These are phyloP conservation scores for Podaxis sp. DNA, from an alignment of 768 basidiomycete genomes.

Conservation along the genomic window DNA sequence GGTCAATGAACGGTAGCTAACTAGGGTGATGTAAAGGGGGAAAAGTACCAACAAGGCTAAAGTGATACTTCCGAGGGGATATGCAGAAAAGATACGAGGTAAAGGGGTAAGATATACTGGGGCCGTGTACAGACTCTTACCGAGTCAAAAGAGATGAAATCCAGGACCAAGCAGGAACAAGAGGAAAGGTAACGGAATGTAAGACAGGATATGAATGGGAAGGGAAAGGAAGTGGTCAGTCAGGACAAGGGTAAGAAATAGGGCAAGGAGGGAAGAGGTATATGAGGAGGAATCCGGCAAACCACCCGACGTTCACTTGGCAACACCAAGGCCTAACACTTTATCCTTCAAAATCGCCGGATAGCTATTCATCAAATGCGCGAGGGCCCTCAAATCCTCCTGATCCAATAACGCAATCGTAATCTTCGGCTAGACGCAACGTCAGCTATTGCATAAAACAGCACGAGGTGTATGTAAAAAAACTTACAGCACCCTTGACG, in stretches of 20 bases:
- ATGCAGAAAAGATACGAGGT: not conserved
- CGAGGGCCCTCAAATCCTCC: conserved; percentile 81
- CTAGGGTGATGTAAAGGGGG: not conserved
- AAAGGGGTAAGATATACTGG: not conserved
- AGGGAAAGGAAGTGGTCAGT: no score
- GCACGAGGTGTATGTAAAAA: not conserved
- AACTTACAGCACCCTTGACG: conserved; percentile 73
- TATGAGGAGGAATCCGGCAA: not conserved
- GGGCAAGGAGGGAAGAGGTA: not conserved
- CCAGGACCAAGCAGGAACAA: no score
- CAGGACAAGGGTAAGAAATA: not conserved
- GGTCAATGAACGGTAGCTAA: not conserved
- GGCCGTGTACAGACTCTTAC: not conserved
- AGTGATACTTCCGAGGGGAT: not conserved
- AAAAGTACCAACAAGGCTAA: not conserved
- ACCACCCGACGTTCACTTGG: conserved; percentile 25
- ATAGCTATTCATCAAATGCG: conserved; percentile 87
- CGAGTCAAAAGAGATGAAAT: no score
- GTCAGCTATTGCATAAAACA: conserved; percentile 1
- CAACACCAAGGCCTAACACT: conserved; percentile 35
- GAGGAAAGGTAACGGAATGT: no score
- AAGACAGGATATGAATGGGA: no score
- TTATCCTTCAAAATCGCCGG: conserved; percentile 83
- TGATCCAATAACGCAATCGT: conserved; percentile 82
- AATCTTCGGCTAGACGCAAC: conserved; percentile 62